Percentiles rank a stretch among this genome's conserved stretches.
These are phyloP conservation scores for Ophidiomyces ophidiicola DNA, from an alignment of 2,329 filamentous ascomycete species.

Conservation along the genomic window DNA sequence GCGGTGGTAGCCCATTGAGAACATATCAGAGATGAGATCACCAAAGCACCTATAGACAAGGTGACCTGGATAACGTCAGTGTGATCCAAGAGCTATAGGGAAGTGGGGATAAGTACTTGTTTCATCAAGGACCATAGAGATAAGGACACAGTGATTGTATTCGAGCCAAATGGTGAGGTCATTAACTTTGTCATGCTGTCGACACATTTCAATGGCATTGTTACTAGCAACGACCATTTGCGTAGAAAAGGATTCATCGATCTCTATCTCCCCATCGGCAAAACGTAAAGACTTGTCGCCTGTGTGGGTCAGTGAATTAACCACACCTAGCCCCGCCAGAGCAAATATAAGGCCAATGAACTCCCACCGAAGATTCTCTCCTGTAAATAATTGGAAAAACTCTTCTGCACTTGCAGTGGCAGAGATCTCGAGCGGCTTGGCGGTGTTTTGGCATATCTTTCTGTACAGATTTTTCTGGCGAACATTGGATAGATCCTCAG, in stretches of 20 bases:
- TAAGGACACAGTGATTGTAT: constrained; percentile 14
- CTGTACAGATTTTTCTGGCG: constrained; percentile 12
- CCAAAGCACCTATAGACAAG: constrained; percentile 15
- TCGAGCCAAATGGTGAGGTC: constrained; percentile 18
- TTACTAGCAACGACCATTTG: constrained; percentile 18
- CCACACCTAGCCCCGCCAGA: constrained; percentile 14
- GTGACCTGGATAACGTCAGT: constrained; percentile 15
- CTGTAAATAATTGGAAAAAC: constrained; percentile 27
- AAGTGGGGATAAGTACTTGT: constrained; percentile 10
- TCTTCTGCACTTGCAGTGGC: constrained; percentile 21
- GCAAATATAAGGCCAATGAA: constrained; percentile 19
- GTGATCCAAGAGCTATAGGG: background rate
- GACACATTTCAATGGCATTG: constrained; percentile 16
- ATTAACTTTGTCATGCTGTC: constrained; percentile 12
- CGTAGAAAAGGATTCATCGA: constrained; percentile 12
- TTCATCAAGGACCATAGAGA: constrained; percentile 14
- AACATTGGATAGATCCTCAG: constrained; percentile 10
- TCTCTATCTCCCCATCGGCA: constrained; percentile 11
- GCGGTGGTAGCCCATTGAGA: constrained; percentile 14
- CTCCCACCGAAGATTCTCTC: constrained; percentile 18
- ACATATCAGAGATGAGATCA: constrained; percentile 16
- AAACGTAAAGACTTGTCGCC: background rate
- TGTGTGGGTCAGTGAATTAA: background rate
- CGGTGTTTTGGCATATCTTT: constrained; percentile 22
- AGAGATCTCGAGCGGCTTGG: constrained; percentile 18